Evolutionary conservation across 345 rosid genomes (phyloP).

Genomic region (Punica granatum): DNA sequence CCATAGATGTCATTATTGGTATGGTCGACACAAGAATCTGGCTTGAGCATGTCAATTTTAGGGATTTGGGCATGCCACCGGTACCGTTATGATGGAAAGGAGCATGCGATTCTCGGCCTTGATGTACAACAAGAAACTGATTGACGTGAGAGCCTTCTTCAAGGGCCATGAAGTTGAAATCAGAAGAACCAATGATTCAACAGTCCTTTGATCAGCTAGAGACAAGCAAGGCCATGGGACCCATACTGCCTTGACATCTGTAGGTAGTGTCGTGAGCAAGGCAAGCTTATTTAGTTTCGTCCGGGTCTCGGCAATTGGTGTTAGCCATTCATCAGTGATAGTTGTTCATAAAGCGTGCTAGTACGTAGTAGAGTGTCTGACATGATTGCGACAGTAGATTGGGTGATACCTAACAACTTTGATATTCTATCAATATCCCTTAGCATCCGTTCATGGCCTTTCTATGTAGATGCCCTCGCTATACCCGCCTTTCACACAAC

Average conservation of each 20-base stretch:
- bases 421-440: no score
- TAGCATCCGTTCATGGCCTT: no score
- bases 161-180: conserved; percentile 42
- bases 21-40: conserved; percentile 67
- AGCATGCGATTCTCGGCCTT: conserved; percentile 50
- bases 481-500: no score
- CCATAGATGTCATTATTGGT: conserved; percentile 57
- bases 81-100: conserved; percentile 74
- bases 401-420: no score
- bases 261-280: conserved; percentile 31
- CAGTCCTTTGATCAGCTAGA: conserved; percentile 49
- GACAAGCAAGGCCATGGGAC: conserved; percentile 77
- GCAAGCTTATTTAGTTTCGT: conserved; percentile 52
- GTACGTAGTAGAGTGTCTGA: no score
- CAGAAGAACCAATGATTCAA: conserved; percentile 44
- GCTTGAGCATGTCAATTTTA: conserved; percentile 71
- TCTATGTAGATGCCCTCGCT: no score
- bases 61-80: conserved; percentile 43
- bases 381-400: no score
- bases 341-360: no score
- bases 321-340: no score
- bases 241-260: conserved; percentile 82
- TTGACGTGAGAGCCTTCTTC: conserved; percentile 60
- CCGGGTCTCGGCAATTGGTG: no score
- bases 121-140: conserved; percentile 62